Evolutionary conservation across 495 filamentous ascomycete species (phyloP).

Genomic region (Aspergillus panamensis): DNA sequence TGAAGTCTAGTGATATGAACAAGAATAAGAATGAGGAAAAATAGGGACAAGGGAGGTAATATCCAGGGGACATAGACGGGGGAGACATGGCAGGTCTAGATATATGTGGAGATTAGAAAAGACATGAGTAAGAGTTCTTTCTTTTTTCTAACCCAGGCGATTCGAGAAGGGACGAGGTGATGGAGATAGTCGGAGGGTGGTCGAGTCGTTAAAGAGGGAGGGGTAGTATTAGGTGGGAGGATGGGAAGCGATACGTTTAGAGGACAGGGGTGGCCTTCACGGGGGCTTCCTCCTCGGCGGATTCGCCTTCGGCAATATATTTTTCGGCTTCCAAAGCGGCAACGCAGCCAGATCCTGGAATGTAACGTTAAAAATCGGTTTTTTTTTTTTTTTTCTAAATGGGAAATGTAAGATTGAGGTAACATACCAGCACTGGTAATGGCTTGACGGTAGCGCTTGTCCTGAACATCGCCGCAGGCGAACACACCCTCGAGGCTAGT

Average conservation of each 20-base stretch:
- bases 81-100: slow-evolving; percentile 8
- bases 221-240: background rate
- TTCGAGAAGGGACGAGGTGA: no score
- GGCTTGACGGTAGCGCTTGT: slow-evolving; percentile 96
- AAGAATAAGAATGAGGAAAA: slow-evolving; percentile 16
- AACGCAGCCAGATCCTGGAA: slow-evolving; percentile 81
- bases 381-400: no score
- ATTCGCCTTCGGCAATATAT: slow-evolving; percentile 74
- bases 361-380: slow-evolving; percentile 13
- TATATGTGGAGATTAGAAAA: background rate
- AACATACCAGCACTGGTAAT: slow-evolving; percentile 92
- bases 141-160: background rate
- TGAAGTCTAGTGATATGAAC: slow-evolving; percentile 24
- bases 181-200: no score
- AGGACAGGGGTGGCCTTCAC: slow-evolving; percentile 56
- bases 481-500: slow-evolving; percentile 93
- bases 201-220: background rate
- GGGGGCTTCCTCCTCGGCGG: slow-evolving; percentile 37
- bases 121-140: slow-evolving; percentile 8
- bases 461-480: slow-evolving; percentile 95
- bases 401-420: background rate
- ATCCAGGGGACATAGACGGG: background rate
- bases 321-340: slow-evolving; percentile 95
- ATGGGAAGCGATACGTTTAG: slow-evolving; percentile 30
- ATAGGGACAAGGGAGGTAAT: slow-evolving; percentile 7